These are phyloP conservation scores for Backusella macrospora DNA, from an alignment of 192 early-diverging fungal species.

Conservation along the genomic window DNA sequence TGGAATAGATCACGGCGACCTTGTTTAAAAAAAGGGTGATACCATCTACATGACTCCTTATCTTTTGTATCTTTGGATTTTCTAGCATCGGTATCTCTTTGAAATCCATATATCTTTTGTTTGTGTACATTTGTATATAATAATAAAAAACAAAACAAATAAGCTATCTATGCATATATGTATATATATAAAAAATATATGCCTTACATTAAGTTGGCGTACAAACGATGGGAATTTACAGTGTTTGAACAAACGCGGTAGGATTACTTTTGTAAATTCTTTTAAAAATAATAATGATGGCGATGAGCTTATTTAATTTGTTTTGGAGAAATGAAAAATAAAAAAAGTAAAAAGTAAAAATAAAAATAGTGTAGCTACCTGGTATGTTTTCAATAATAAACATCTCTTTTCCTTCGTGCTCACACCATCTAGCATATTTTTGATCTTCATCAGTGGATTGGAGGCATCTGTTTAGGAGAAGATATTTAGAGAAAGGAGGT, in stretches of 20 bases:
- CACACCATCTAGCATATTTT: constrained; percentile 40
- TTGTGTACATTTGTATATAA: neutral
- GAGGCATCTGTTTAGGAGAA: constrained; percentile 27
- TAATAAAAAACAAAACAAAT: constrained; percentile 10
- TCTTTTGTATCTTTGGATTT: constrained; percentile 50
- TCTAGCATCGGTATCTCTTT: constrained; percentile 51
- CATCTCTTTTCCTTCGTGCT: constrained; percentile 40
- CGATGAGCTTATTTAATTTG: neutral
- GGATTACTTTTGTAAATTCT: constrained; percentile 47
- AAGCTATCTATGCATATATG: neutral
- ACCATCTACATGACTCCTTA: constrained; percentile 49
- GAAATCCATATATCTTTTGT: constrained; percentile 52
- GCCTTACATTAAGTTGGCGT: constrained; percentile 52
- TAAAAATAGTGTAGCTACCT: constrained; percentile 29
- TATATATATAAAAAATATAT: neutral
- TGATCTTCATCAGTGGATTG: constrained; percentile 31
- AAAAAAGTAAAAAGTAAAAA: constrained; percentile 14
- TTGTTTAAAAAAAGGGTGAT: constrained; percentile 48
- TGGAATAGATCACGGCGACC: constrained; percentile 45
- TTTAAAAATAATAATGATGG: constrained; percentile 2
- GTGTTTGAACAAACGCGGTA: constrained; percentile 51
- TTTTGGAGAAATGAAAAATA: neutral
- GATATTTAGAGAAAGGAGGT: constrained; percentile 5
- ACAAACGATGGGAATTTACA: constrained; percentile 56
- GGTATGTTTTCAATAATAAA: constrained; percentile 45